Evolutionary conservation across 2,329 filamentous ascomycete species (phyloP), one percentile per base, ranked within the genome.

Genomic region (Talaromyces pinophilus): DNA sequence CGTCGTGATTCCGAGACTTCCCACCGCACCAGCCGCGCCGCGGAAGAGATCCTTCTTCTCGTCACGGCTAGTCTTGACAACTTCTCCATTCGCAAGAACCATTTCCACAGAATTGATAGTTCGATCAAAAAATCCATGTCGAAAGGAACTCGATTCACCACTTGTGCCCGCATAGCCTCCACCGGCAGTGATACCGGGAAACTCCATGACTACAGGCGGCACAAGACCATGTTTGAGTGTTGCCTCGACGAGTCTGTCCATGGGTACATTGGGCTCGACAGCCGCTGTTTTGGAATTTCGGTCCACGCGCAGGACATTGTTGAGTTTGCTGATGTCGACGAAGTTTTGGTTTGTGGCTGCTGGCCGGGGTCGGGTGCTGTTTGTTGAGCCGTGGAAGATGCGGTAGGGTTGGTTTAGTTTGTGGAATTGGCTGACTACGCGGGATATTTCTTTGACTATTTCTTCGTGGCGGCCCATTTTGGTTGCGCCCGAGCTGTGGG

Each of bases 361-460:
- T 25, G 35, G 82, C 22, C 81, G 78, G 7, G 84, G 83, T 7
- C 91, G 87, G 44, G 91, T 93, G 77, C 87, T 91, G 79, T 92
- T 92, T 30, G 90, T 92, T 0, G 89, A 88, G 68, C 91, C 91
- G 78, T 93, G 90, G 71, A 88, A 90, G 73, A 93, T 88, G n/a
- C 90, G 85, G 77, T 91, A 93, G 2, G 88, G 85, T 73, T 84
- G 78, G 64, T 83, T 77, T 54, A 80, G 80, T 13, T 80, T 76
- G 72, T 84, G 73, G 75, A 86, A 67, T 55, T 67, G 65, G 19
- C 60, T 54, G 52, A 67, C 65, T 59, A 63, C 59, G 54, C 65
- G 65, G 15, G 65, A 67, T 30, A 63, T 63, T 38, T 60, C n/a
- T 22, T 50, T 63, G 61, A 67, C 65, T 52, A 67, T 52, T 19